Evolutionary conservation across 305 asterid genomes (phyloP).

Genomic region (Andrographis paniculata): DNA sequence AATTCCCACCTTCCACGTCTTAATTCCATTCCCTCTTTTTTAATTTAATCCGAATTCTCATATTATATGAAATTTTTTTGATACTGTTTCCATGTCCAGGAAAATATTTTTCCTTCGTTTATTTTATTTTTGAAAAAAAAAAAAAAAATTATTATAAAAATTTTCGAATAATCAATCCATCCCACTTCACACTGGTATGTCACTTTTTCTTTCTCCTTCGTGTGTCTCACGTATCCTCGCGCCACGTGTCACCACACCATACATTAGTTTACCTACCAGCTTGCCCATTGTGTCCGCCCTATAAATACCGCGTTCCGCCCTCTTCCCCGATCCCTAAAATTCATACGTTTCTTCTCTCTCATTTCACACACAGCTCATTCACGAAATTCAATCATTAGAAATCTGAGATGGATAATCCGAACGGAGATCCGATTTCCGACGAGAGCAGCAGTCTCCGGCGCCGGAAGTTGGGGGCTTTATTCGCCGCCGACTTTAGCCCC

Average conservation of each 20-base stretch:
- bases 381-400: background rate
- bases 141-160: too few relatives aligned
- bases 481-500: slow-evolving; percentile 28
- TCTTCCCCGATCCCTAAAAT: background rate
- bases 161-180: too few relatives aligned
- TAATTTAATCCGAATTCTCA: too few relatives aligned
- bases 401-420: background rate
- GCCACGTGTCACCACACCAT: background rate
- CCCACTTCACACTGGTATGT: too few relatives aligned
- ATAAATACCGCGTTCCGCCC: background rate
- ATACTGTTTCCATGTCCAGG: too few relatives aligned
- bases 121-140: too few relatives aligned
- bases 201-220: background rate
- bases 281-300: background rate
- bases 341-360: too few relatives aligned
- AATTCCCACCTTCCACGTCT: too few relatives aligned
- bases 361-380: background rate
- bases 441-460: slow-evolving; percentile 31
- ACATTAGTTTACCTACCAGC: background rate
- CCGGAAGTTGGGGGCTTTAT: slow-evolving; percentile 33
- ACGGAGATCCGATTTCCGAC: slow-evolving; percentile 1
- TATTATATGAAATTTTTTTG: too few relatives aligned
- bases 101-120: too few relatives aligned
- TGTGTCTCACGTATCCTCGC: background rate
- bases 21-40: too few relatives aligned